Base-by-base conservation (phyloP, 768 basidiomycete species). In the Mycena venus region DNA sequence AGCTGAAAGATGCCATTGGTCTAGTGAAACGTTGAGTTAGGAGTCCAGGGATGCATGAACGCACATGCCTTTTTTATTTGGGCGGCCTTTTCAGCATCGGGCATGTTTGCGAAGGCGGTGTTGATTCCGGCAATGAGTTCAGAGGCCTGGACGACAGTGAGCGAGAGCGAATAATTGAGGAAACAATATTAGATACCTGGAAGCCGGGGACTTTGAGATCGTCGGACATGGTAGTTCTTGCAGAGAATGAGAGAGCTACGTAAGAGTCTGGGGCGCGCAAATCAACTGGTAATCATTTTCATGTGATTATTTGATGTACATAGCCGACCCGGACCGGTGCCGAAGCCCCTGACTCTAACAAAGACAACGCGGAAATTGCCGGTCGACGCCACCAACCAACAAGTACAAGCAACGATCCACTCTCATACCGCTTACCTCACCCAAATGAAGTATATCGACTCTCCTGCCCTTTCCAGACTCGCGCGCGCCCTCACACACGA, bases 1-100 rank as follows among this genome's bases (percentile, higher is more conserved):
- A 98, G 86, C 83, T 96, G 93, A 82, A 98, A 97, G 80, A 97
- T 91, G 74, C 95, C 96, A 78, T 95, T 96, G 61, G 93, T 94
- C 96, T 96, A 15, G 31, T 7, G 21, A 56, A 56, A 64, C n/a
- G 3, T 66, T 14, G 49, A 56, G n/a, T 58, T 40, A 15, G 34
- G 10, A 29, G 36, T 25, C 25, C 29, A 25, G 32, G 10, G 9
- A 17, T 36, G 15, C 15, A 32, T 40, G 12, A 17, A 36, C 29
- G 40, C 19, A 31, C 79, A 61, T 55, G 91, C 95, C 91, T 95
- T 95, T 83, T 95, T 95, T 38, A 95, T 89, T 80, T 92, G 90
- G 10, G 87, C 83, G 74, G 90, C 85, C 83, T 89, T 94, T 83
- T 96, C 92, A 49, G 86, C 82, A 58, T 93, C 91, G 55, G 84